Base-by-base conservation (phyloP, 2,329 filamentous ascomycete genomes). In the Penicillium sp. region DNA sequence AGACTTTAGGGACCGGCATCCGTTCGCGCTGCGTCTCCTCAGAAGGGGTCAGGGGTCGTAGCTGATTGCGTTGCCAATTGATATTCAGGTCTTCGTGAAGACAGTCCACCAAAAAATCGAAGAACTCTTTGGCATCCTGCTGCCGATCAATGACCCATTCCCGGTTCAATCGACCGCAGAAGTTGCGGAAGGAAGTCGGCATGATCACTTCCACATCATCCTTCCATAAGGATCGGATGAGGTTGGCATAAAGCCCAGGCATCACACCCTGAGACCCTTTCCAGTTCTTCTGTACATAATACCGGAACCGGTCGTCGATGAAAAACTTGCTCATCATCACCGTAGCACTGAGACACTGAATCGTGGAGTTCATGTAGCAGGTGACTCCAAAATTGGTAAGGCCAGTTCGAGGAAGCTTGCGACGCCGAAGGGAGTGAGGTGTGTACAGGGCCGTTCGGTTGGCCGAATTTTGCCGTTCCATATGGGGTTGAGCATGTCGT, bases 121-220 rank as follows among this genome's bases (percentile, higher is more conserved):
- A 86, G 63, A 96, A 96, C 67, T 97, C 94, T 61, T 92, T 89
- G 1, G 92, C 89, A 68, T 99, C 94, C 74, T 97, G 94, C 69
- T 97, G 93, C 48, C 85, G 78, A 23, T 81, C 80, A 40, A 90
- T 87, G 14, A 87, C 89, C 77, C 92, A 94, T 62, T 84, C 81
- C 6, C 83, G 79, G 55, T 84, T 84, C 60, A 87, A 75, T 18
- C 84, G 80, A 4, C 83, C 83, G 64, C 88, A 87, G 57, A 91
- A 85, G 52, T 85, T 82, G 56, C 82, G 75, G 56, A 84, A 82
- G 57, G 89, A 89, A 43, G 85, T 82, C 75, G 89, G 77, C 61
- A 75, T 75, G 54, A 79, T 77, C 14, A 77, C 75, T 51, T 78
- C 71, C 47, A 75, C 71, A 55, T 85, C 83, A 9, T 79, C 79